Base-by-base conservation (phyloP, 192 early-diverging fungal species). In the Entophlyctis luteolus region DNA sequence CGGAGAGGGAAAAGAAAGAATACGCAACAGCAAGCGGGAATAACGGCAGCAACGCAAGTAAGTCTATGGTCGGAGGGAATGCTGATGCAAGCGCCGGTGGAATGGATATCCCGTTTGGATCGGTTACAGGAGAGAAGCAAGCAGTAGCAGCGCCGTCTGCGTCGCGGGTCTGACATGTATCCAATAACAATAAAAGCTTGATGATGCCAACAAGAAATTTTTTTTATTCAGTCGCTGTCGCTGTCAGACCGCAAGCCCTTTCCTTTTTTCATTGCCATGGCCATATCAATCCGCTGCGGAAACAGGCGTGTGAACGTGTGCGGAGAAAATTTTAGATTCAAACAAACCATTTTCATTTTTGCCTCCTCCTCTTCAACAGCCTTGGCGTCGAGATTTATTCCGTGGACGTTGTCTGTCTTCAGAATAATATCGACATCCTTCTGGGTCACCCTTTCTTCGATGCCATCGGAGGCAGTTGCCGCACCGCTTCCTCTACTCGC, bases 291-390 rank as follows among this genome's bases (percentile, higher is more conserved):
- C 33, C 55, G 55, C 55, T 35, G 8, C 14, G 33, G 14, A 2
- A 57, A 57, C n/a, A 8, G 34, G 14, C 16, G 14, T 14, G 31
- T 34, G 18, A 22, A 25, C 22, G 12, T 20, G 50, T 14, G 27
- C 1, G 28, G 27, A 14, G 18, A 10, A 16, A 6, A 53, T 53
- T 10, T 53, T 8, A n/a, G 12, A 34, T 22, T 14, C 14, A 28
- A 28, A 57, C 55, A 36, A n/a, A 57, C 55, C 49, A 16, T 67
- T 23, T 55, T 67, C 65, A 67, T 55, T 38, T 34, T 63, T 49
- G n/a, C 27, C 55, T 70, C 75, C 59, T 77, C 75, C 27, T 70
- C 71, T 29, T 77, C 75, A 18, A 77, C 62, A n/a, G 72, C 62
- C 32, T 34, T 29, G 14, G 42, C 20, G 63, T 73, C 75, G 48